These are phyloP conservation scores for Pezicula neosporulosa DNA, from an alignment of 2,329 filamentous ascomycete genomes.

Conservation along the genomic window DNA sequence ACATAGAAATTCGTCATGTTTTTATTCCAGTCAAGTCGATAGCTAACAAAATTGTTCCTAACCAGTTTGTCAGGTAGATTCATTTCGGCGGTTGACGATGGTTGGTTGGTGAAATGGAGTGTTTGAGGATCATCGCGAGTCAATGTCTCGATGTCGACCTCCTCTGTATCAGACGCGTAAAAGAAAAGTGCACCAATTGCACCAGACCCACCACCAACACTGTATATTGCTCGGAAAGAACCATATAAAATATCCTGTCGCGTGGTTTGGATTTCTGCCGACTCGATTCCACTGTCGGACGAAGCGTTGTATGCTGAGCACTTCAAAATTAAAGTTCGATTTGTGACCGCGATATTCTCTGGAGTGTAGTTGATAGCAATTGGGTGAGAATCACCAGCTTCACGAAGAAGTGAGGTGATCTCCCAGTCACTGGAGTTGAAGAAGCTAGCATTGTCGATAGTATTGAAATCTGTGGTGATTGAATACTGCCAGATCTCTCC, in stretches of 20 bases:
- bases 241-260: slow-evolving; percentile 3
- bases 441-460: background rate
- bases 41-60: slow-evolving; percentile 36
- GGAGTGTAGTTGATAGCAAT: background rate
- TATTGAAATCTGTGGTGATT: background rate
- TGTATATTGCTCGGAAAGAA: slow-evolving; percentile 12
- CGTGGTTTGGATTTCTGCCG: too few species aligned
- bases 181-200: slow-evolving; percentile 16
- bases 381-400: background rate
- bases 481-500: background rate
- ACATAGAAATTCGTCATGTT: slow-evolving; percentile 35
- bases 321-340: background rate
- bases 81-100: slow-evolving; percentile 7
- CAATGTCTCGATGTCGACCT: slow-evolving; percentile 21
- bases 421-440: background rate
- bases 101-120: slow-evolving; percentile 37
- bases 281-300: background rate
- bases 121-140: slow-evolving; percentile 9
- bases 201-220: slow-evolving; percentile 13
- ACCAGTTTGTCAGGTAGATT: background rate
- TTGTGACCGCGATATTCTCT: background rate
- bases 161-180: slow-evolving; percentile 10
- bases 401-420: background rate
- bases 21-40: slow-evolving; percentile 38
- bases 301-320: background rate